Conservation (phyloP, 2,329 filamentous ascomycete genomes). For the Sporothrix dimorphospora region DNA sequence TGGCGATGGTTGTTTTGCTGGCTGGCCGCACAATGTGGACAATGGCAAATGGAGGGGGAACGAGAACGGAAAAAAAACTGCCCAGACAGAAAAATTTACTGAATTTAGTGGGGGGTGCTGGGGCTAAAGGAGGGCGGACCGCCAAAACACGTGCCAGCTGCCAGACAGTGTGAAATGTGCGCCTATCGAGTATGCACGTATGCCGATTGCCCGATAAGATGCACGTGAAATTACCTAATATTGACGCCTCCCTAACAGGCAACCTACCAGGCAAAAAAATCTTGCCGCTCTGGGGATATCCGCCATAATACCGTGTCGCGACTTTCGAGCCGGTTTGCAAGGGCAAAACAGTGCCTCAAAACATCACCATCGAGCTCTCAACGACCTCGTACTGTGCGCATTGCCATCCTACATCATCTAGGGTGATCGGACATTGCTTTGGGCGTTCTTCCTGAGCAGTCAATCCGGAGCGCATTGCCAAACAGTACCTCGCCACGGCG, state of each 20-base stretch:
- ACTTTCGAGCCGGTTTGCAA: conserved; percentile 6
- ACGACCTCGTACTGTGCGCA: not conserved
- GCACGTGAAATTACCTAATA: conserved; percentile 18
- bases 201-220: not conserved
- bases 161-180: conserved; percentile 3
- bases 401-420: conserved; percentile 3
- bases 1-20: conserved; percentile 18
- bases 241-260: conserved; percentile 9
- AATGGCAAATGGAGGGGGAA: conserved; percentile 27
- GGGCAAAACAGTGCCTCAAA: conserved; percentile 16
- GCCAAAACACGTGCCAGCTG: conserved; percentile 26
- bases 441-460: not conserved
- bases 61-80: conserved; percentile 30
- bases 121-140: conserved; percentile 22
- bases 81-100: conserved; percentile 29
- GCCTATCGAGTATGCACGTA: not conserved
- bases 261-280: conserved; percentile 16
- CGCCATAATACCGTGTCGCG: conserved; percentile 19
- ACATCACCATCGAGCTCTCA: conserved; percentile 14
- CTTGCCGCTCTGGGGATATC: conserved; percentile 18
- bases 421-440: not conserved
- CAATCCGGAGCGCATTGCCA: not conserved
- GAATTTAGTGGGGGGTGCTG: conserved; percentile 30
- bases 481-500: not conserved
- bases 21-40: conserved; percentile 25